Evolutionary conservation across 495 filamentous ascomycete genomes (phyloP).

Genomic region (Saxophila tyrrhenica): DNA sequence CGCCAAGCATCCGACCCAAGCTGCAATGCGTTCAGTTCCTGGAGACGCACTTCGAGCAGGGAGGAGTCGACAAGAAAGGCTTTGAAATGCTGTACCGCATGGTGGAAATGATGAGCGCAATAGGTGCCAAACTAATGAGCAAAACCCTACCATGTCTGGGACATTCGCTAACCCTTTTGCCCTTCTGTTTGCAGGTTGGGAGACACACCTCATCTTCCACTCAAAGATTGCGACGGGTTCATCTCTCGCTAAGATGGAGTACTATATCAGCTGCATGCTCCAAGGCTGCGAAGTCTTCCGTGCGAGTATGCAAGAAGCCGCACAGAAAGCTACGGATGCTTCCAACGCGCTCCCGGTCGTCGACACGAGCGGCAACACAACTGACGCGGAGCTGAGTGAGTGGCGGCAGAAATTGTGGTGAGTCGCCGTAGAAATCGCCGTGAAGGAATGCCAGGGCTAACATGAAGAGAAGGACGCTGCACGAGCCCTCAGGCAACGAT

Average conservation of each 20-base stretch:
- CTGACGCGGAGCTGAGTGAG: background rate
- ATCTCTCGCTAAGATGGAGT: background rate
- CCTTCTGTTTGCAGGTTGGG: no score
- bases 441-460: background rate
- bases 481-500: conserved; percentile 13
- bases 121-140: no score
- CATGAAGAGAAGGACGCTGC: conserved; percentile 1
- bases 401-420: conserved; percentile 1
- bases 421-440: background rate
- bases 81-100: conserved; percentile 11
- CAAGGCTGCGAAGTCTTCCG: conserved; percentile 9
- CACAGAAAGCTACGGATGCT: background rate
- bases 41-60: background rate
- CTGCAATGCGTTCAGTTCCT: conserved; percentile 4
- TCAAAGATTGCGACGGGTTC: background rate
- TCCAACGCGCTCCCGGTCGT: background rate
- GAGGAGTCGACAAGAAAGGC: conserved; percentile 1
- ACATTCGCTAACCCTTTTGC: no score
- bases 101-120: conserved; percentile 6
- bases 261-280: conserved; percentile 1
- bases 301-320: background rate
- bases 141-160: no score
- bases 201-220: background rate
- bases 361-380: background rate
- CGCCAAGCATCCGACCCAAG: background rate